Conservation (phyloP, 2,329 filamentous ascomycete genomes). For the Stagonosporopsis chrysanthemi region DNA sequence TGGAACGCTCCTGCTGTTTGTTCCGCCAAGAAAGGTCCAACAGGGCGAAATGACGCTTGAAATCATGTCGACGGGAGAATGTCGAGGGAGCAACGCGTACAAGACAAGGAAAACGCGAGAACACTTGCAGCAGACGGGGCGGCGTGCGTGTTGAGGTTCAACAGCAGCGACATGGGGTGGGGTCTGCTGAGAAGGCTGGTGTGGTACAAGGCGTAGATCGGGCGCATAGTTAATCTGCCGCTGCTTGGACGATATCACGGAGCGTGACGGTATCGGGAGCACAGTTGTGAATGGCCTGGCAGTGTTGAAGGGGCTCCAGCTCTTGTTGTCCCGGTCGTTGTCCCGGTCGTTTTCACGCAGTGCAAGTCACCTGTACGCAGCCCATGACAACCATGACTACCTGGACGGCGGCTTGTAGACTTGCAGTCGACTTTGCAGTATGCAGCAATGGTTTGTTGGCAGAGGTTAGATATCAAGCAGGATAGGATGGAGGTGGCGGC, state of each 20-base stretch:
- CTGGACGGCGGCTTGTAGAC: too few relatives aligned
- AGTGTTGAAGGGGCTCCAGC: neutral
- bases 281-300: neutral
- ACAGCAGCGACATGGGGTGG: constrained; percentile 15
- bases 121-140: constrained; percentile 14
- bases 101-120: constrained; percentile 7
- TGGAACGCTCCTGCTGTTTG: constrained; percentile 10
- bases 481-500: neutral
- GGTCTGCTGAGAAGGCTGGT: constrained; percentile 23
- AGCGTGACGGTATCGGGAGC: neutral
- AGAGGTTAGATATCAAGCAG: too few relatives aligned
- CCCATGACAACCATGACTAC: too few relatives aligned
- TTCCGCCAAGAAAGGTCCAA: constrained; percentile 1
- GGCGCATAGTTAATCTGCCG: neutral
- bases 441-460: too few relatives aligned
- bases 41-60: neutral
- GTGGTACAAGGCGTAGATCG: constrained; percentile 15
- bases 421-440: too few relatives aligned
- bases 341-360: neutral
- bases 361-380: neutral
- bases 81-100: constrained; percentile 2
- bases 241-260: neutral
- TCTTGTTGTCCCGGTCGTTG: neutral
- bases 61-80: constrained; percentile 2
- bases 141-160: constrained; percentile 16